Percentiles rank a stretch among this genome's conserved stretches.
Evolutionary conservation across 257 asterid species (phyloP).

Genomic region (Craterostigma plantagineum): DNA sequence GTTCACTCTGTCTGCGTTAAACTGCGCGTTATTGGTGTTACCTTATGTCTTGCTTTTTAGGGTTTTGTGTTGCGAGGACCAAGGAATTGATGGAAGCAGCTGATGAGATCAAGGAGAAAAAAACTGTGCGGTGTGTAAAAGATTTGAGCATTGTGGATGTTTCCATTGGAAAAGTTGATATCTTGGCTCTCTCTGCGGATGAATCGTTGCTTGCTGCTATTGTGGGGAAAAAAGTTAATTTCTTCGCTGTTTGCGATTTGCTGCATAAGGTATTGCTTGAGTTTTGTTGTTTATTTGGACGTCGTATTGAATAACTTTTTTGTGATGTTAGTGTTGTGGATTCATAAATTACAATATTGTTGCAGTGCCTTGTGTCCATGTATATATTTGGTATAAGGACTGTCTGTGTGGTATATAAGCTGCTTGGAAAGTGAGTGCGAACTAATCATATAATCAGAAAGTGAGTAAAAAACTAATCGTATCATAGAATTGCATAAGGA

Average conservation of each 20-base stretch:
- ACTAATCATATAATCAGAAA: too few species aligned
- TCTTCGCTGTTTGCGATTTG: slow-evolving; percentile 67
- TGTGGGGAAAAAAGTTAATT: slow-evolving; percentile 33
- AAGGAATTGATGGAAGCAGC: slow-evolving; percentile 57
- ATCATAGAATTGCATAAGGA: background rate
- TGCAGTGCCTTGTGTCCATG: too few species aligned
- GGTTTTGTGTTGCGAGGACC: slow-evolving; percentile 80
- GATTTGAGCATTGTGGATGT: slow-evolving; percentile 50
- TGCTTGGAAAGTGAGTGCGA: too few species aligned
- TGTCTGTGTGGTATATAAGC: too few species aligned
- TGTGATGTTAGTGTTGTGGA: background rate
- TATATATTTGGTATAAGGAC: too few species aligned
- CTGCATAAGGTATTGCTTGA: slow-evolving; percentile 56
- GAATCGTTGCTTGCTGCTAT: slow-evolving; percentile 70
- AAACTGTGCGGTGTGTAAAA: slow-evolving; percentile 27
- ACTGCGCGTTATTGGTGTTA: background rate
- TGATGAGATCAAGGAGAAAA: slow-evolving; percentile 33
- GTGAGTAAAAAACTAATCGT: background rate
- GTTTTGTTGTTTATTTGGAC: too few species aligned
- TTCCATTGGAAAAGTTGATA: slow-evolving; percentile 36
- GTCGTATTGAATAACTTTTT: too few species aligned
- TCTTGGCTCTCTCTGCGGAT: slow-evolving; percentile 42
- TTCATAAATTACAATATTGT: background rate
- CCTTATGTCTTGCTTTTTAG: slow-evolving; percentile 17
- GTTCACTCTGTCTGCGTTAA: too few species aligned